Percentiles rank a stretch among this genome's conserved stretches.
phyloP scores from a whole-genome alignment of 495 filamentous ascomycete genomes.

The Polyplosphaeria fusca region DNA sequence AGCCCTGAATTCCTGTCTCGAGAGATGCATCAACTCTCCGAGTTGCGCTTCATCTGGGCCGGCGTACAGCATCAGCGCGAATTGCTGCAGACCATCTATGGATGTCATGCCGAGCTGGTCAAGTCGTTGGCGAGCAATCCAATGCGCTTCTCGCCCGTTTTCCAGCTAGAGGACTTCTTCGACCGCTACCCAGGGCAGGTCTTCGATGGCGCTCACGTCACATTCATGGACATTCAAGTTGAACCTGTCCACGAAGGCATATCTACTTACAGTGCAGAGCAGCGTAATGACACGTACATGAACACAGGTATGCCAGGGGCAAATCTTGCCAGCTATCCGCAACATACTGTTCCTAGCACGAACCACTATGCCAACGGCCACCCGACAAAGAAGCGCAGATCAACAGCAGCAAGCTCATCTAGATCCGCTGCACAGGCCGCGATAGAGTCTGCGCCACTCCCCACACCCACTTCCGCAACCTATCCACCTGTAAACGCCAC shows the following conservation, averaged over 20 bases:
- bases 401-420: conserved; percentile 16
- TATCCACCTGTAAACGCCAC: conserved; percentile 1
- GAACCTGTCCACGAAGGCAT: conserved; percentile 36
- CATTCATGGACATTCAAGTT: conserved; percentile 40
- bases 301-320: conserved; percentile 14
- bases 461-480: conserved; percentile 27
- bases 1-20: conserved; percentile 70
- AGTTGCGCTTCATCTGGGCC: conserved; percentile 69
- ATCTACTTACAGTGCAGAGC: conserved; percentile 28
- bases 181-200: conserved; percentile 64
- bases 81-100: conserved; percentile 68
- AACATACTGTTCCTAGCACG: not conserved
- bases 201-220: conserved; percentile 55
- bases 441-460: not conserved
- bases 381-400: conserved; percentile 23
- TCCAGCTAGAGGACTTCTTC: conserved; percentile 83
- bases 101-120: conserved; percentile 69
- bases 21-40: conserved; percentile 74
- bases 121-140: conserved; percentile 63
- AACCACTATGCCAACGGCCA: conserved; percentile 24
- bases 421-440: not conserved
- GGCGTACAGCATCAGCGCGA: conserved; percentile 76
- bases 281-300: conserved; percentile 31
- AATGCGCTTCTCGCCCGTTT: conserved; percentile 70
- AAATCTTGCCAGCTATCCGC: conserved; percentile 1